Base-by-base conservation (phyloP, 2,329 filamentous ascomycete species). In the Ophiostoma perfectum region DNA sequence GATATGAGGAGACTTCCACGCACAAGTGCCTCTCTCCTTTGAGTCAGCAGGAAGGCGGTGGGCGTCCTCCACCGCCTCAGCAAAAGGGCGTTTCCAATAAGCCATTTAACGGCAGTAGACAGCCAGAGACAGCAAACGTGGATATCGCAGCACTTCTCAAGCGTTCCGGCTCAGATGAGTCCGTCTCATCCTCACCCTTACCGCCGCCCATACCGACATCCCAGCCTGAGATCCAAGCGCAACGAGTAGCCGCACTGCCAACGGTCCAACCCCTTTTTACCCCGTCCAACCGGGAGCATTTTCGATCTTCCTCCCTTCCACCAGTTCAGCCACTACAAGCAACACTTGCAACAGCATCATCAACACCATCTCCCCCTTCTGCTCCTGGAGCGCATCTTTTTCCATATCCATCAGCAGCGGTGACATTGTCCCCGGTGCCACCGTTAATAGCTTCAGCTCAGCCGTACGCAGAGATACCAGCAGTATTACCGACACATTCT, bases 121-220 rank as follows among this genome's bases (percentile, higher is more conserved):
- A 74, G 73, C 74, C 72, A 78, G 76, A 76, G 74, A 84, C 84
- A 85, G 86, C 83, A 87, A 93, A 84, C 86, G 89, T 97, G 93
- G 93, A 97, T 93, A 96, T 97, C 90, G 88, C 91, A 80, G 89
- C 90, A 74, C 86, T 97, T 73, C 86, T 97, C 80, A 91, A 93
- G 84, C 85, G 84, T 77, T 82, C 87, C 77, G 88, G 88, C 84
- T 88, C 89, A 80, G 82, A 88, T 85, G 88, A 90, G 84, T 88
- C 88, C 78, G 83, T 83, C 74, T 79, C 79, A 71, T 81, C 82
- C 75, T 78, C 78, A 72, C 75, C 60, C 5, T 14, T 49, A 7
- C 65, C 64, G 4, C 60, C 62, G 7, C 49, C 49, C 3, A 45
- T 27, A 38, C 47, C 52, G 12, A 16, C 66, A 18, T 38, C 41